Evolutionary conservation across 768 basidiomycete species (phyloP).

Genomic region (Vararia minispora): DNA sequence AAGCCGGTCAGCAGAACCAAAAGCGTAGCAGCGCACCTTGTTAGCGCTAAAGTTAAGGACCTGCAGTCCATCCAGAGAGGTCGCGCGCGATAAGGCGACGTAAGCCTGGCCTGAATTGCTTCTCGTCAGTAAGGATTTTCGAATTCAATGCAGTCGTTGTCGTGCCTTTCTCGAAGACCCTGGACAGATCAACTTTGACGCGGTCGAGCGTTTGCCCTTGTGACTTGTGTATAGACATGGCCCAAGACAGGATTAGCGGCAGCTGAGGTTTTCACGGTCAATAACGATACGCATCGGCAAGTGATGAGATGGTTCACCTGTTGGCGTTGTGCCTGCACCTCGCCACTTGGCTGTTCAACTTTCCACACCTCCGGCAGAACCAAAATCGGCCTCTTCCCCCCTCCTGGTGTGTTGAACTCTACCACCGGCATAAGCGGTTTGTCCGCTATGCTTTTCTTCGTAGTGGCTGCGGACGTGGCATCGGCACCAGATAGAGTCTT

Average conservation of each 20-base stretch:
- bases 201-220: conserved; percentile 95
- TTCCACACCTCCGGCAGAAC: conserved; percentile 74
- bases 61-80: conserved; percentile 74
- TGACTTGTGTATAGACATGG: conserved; percentile 97
- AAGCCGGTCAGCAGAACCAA: background rate
- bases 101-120: conserved; percentile 66
- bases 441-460: conserved; percentile 2
- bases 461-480: conserved; percentile 6
- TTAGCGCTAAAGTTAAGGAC: conserved; percentile 65
- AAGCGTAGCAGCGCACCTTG: conserved; percentile 47
- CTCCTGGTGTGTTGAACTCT: conserved; percentile 60
- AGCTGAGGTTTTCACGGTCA: conserved; percentile 34
- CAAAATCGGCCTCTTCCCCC: conserved; percentile 39
- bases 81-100: conserved; percentile 84
- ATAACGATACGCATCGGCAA: background rate
- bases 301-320: conserved; percentile 42
- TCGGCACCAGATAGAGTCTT: conserved; percentile 3
- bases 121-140: background rate
- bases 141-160: background rate
- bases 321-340: conserved; percentile 63
- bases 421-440: conserved; percentile 51
- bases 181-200: conserved; percentile 88
- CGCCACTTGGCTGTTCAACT: conserved; percentile 78
- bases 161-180: conserved; percentile 86
- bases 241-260: conserved; percentile 88